Conservation (phyloP, 2,329 filamentous ascomycete species). For the Aspergillus quadrilineatus region DNA sequence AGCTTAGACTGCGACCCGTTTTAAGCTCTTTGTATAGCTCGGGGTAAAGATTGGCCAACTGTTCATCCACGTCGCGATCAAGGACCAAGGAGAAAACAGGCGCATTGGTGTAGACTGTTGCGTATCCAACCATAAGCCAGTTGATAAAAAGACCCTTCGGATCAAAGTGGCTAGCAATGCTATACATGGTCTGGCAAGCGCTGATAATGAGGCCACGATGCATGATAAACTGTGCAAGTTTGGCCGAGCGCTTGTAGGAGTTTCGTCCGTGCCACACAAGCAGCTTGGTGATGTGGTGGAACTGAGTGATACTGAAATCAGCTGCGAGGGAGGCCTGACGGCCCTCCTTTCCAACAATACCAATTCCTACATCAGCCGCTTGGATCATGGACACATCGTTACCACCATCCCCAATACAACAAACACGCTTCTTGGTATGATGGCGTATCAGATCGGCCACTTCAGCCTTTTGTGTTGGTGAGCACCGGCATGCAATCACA, state of each 20-base stretch:
- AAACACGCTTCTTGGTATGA: conserved; percentile 90
- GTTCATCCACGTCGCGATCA: conserved; percentile 92
- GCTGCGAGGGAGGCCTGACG: conserved; percentile 91
- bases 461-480: conserved; percentile 94
- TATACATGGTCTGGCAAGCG: conserved; percentile 96
- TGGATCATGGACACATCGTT: conserved; percentile 99
- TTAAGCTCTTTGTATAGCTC: conserved; percentile 98
- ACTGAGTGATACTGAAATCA: conserved; percentile 95
- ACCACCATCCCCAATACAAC: conserved; percentile 95
- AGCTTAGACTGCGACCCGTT: conserved; percentile 78
- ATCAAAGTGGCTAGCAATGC: conserved; percentile 87
- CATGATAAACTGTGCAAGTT: conserved; percentile 96
- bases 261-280: conserved; percentile 99
- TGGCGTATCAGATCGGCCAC: conserved; percentile 86
- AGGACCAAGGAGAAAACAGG: conserved; percentile 92
- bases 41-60: conserved; percentile 89
- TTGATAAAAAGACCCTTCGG: conserved; percentile 94
- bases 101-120: conserved; percentile 89
- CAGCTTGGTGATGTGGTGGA: conserved; percentile 90
- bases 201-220: conserved; percentile 93
- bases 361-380: conserved; percentile 94
- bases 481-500: conserved; percentile 94
- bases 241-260: conserved; percentile 92
- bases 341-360: conserved; percentile 97
- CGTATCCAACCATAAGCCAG: conserved; percentile 95